Percentiles rank a stretch among this genome's conserved stretches.
These are phyloP conservation scores for Aureobasidium uvarum DNA, from an alignment of 2,329 filamentous ascomycete genomes.

Conservation along the genomic window DNA sequence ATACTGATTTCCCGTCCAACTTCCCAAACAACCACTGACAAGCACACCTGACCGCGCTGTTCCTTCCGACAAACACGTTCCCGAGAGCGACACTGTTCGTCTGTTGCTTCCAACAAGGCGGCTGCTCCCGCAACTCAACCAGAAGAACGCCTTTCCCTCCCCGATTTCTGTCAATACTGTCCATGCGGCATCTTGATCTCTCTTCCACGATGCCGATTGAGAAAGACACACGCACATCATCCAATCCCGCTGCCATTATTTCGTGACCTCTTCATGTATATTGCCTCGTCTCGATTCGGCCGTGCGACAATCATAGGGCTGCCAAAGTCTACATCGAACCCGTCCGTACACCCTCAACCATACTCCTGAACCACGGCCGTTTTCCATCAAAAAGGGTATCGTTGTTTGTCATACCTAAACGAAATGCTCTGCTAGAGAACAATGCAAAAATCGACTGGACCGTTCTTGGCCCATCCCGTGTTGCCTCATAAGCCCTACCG, in stretches of 20 bases:
- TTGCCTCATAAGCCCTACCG: not conserved
- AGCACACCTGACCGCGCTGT: not conserved
- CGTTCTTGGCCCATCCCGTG: not conserved
- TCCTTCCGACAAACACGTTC: not conserved
- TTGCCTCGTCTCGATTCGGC: not conserved
- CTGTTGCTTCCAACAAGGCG: not conserved
- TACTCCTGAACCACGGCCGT: not conserved
- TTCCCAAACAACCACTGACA: not conserved
- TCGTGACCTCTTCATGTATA: not conserved
- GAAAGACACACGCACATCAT: not conserved
- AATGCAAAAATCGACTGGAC: not conserved
- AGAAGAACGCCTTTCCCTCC: not conserved
- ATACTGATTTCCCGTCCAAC: conserved; percentile 10
- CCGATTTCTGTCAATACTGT: not conserved
- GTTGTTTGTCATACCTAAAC: not conserved
- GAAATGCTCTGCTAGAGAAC: not conserved
- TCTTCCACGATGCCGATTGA: not conserved
- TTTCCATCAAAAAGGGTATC: not conserved
- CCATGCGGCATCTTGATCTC: not conserved
- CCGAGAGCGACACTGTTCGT: not conserved
- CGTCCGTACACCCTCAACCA: not conserved
- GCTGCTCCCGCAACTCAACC: conserved; percentile 11
- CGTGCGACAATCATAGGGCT: not conserved
- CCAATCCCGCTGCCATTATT: not conserved
- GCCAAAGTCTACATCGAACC: not conserved